A percentile compares a stretch with the other conserved stretches of the same genome.
These are phyloP conservation scores for Erigeron philadelphicus DNA, from an alignment of 140 eudicot genomes.

Conservation along the genomic window DNA sequence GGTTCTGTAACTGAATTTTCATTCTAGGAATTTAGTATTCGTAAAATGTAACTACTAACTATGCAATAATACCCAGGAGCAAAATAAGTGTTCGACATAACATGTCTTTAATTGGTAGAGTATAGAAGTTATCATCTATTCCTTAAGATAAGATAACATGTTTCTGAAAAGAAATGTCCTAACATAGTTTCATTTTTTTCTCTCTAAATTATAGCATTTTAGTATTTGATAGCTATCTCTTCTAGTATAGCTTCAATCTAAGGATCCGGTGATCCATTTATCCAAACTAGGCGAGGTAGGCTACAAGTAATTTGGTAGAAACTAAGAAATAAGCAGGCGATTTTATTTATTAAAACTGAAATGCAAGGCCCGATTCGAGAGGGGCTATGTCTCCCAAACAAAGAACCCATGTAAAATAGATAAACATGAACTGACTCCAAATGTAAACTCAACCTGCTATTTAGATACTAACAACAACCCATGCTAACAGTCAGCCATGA, in stretches of 20 bases:
- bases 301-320: neutral
- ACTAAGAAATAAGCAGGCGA: too few relatives aligned
- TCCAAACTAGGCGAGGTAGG: slow-evolving; percentile 2
- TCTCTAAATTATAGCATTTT: neutral
- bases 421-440: too few relatives aligned
- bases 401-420: too few relatives aligned
- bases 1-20: neutral
- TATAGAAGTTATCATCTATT: neutral
- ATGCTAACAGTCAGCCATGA: too few relatives aligned
- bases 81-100: neutral
- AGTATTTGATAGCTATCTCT: neutral
- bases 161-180: neutral
- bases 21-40: neutral
- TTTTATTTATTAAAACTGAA: too few relatives aligned
- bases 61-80: neutral
- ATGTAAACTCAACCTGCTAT: too few relatives aligned
- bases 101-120: neutral
- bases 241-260: neutral
- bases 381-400: too few relatives aligned
- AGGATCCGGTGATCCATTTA: neutral
- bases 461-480: too few relatives aligned
- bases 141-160: neutral
- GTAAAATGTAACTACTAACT: too few relatives aligned
- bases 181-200: neutral
- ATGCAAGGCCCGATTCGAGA: too few relatives aligned